Evolutionary conservation across 768 basidiomycete species (phyloP).

Genomic region (Mycena albidolilacea): DNA sequence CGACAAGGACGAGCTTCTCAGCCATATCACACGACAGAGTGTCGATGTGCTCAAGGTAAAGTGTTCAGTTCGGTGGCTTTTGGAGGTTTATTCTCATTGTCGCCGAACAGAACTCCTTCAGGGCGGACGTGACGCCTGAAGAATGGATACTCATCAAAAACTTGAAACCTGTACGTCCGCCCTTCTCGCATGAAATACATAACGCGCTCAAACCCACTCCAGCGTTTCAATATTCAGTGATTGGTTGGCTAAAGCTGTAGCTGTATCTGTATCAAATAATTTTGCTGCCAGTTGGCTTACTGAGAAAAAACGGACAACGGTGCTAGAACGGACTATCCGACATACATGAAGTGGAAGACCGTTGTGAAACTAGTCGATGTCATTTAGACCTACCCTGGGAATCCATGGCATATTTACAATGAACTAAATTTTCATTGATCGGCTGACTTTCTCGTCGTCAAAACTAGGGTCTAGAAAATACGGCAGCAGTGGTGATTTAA

Average conservation of each 20-base stretch:
- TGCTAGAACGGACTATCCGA: too few species aligned
- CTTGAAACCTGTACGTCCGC: conserved; percentile 78
- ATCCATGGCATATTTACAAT: too few species aligned
- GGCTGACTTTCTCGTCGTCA: too few species aligned
- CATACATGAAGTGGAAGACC: too few species aligned
- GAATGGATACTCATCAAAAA: conserved; percentile 95
- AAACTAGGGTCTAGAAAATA: too few species aligned
- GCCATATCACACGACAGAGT: conserved; percentile 91
- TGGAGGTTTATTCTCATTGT: conserved; percentile 10
- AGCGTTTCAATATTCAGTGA: conserved; percentile 38
- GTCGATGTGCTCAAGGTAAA: conserved; percentile 95
- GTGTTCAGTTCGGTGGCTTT: conserved; percentile 11
- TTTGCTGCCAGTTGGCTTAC: neutral
- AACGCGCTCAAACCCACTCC: neutral
- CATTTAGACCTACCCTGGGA: too few species aligned
- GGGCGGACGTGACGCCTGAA: conserved; percentile 88
- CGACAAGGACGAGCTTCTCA: conserved; percentile 94
- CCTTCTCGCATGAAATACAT: neutral
- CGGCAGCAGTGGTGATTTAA: too few species aligned
- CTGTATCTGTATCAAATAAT: conserved; percentile 19
- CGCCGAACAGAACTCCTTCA: conserved; percentile 78
- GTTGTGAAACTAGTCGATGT: too few species aligned
- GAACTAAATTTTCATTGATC: too few species aligned
- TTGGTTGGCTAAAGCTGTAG: conserved; percentile 21
- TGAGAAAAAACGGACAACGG: neutral